Conservation (phyloP, 2,329 filamentous ascomycete genomes). For the Penicillium frequentans region DNA sequence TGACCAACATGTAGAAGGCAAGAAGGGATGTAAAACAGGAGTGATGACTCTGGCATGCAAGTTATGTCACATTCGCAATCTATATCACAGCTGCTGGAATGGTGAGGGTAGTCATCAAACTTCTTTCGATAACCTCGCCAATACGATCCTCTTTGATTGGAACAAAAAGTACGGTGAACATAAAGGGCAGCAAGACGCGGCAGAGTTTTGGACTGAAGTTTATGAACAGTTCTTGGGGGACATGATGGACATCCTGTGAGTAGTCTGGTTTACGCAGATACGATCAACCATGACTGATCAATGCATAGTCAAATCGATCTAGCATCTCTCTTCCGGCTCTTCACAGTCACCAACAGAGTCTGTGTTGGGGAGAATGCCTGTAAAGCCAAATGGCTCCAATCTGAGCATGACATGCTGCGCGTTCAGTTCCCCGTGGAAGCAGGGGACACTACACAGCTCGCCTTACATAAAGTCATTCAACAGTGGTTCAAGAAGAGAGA, state of each 20-base stretch:
- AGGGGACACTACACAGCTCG: neutral
- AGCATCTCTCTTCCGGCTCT: neutral
- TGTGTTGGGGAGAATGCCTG: neutral
- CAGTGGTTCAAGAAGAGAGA: neutral
- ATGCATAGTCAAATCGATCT: neutral
- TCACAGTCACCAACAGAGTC: neutral
- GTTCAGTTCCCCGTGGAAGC: neutral
- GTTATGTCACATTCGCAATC: conserved; percentile 15
- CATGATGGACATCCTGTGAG: neutral
- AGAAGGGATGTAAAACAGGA: neutral
- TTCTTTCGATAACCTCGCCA: neutral
- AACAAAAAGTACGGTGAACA: neutral
- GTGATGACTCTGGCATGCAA: neutral
- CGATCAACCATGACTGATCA: neutral
- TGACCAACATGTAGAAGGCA: neutral
- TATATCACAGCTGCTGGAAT: conserved; percentile 22
- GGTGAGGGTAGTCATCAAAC: neutral
- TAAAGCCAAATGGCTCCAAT: neutral
- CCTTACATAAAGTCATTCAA: neutral
- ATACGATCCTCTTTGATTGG: neutral
- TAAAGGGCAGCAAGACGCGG: conserved; percentile 10
- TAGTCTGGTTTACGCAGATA: neutral
- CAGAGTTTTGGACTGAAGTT: conserved; percentile 1
- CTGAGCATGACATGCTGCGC: neutral
- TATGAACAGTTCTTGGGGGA: neutral